Base-by-base conservation (phyloP, 2,329 filamentous ascomycete genomes). In the Chaetothyriales sp. region DNA sequence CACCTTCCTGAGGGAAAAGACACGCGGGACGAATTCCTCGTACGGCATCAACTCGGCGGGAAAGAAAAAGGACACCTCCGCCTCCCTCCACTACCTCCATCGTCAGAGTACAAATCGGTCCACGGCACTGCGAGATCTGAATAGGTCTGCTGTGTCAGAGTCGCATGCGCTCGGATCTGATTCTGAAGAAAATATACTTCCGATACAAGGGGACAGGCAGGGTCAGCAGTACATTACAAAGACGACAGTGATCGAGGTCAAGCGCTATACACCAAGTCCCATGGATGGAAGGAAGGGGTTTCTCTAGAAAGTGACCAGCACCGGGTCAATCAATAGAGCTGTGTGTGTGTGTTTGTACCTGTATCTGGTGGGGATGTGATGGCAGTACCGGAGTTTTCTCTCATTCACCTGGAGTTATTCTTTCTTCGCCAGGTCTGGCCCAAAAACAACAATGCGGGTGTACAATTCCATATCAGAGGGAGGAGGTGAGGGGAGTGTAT, bases 201-300 rank as follows among this genome's bases (percentile, higher is more conserved):
- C 42, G 4, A 32, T 12, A 22, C 44, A 15, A 32, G 49, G 43
- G 2, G 8, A 9, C 5, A 18, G 44, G 18, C 18, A 43, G n/a
- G 46, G 42, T 18, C 9, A 48, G 12, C 9, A 48, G 12, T 18
- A 15, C 10, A 51, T 51, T 18, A 51, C 42, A 28, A 51, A 51
- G 42, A 51, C 50, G 18, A 51, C 50, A 10, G 28, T 39, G 25
- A 18, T 51, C 18, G 46, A 51, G 18, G 42, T 51, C 15, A 43
- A 51, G 32, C 15, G 12, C 2, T 36, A 32, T 20, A 3, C 43
- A 3, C 3, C 3, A 6, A 25, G 22, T 6, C 22, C 22, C 6
- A 3, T 3, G 4, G 28, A 12, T 2, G 12, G 28, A 36, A 36
- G 28, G 28, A 10, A n/a, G n/a, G n/a, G n/a, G n/a, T n/a, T n/a